phyloP scores from a whole-genome alignment of 2,329 filamentous ascomycete genomes.

The Acrodontium crateriforme region DNA sequence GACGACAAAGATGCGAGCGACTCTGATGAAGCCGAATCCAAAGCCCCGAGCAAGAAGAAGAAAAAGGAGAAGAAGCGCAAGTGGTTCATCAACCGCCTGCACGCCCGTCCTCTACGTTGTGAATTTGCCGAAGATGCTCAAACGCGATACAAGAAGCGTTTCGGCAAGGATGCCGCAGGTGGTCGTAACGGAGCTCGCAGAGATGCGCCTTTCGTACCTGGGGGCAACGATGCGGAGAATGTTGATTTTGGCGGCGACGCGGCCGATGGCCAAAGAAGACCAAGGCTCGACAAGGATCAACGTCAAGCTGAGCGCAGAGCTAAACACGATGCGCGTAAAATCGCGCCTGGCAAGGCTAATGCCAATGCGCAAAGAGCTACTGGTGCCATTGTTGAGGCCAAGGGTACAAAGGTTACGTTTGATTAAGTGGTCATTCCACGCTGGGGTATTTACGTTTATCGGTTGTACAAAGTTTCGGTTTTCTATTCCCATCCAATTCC shows the following conservation, averaged over 20 bases:
- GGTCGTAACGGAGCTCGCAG: slow-evolving; percentile 10
- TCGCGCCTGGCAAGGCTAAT: slow-evolving; percentile 31
- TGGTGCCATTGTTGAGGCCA: slow-evolving; percentile 62
- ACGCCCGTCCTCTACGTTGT: slow-evolving; percentile 68
- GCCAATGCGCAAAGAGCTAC: slow-evolving; percentile 48
- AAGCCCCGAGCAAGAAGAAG: slow-evolving; percentile 20
- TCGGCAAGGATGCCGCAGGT: slow-evolving; percentile 43
- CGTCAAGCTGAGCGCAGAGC: slow-evolving; percentile 22
- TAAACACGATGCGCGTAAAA: slow-evolving; percentile 29
- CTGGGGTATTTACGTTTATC: too few relatives aligned
- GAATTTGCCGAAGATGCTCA: slow-evolving; percentile 90
- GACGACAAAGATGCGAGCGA: slow-evolving; percentile 24
- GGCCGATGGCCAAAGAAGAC: not conserved
- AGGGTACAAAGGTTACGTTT: slow-evolving; percentile 73
- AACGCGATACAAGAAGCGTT: slow-evolving; percentile 84
- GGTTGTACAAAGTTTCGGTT: too few relatives aligned
- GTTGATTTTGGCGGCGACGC: not conserved
- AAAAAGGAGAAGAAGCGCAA: slow-evolving; percentile 38
- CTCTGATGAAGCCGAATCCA: slow-evolving; percentile 24
- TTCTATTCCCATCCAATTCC: too few relatives aligned
- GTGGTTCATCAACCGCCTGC: slow-evolving; percentile 76
- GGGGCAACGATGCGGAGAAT: not conserved
- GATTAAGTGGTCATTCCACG: too few relatives aligned
- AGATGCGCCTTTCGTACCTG: not conserved
- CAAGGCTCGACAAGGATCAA: slow-evolving; percentile 16